These are phyloP conservation scores for Oryza australiensis DNA, from an alignment of 176 grass and related monocot genomes.

Conservation along the genomic window DNA sequence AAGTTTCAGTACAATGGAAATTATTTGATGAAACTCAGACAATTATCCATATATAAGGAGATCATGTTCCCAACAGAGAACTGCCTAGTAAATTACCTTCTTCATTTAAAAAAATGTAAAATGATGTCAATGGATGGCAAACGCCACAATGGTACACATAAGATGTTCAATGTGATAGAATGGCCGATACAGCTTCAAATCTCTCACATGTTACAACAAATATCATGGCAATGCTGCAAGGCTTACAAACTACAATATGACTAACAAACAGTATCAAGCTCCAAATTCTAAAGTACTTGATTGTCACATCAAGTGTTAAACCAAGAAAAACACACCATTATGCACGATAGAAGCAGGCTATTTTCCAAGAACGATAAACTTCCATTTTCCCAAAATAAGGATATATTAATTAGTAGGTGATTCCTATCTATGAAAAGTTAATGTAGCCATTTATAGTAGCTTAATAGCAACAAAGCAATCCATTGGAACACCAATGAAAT, in stretches of 20 bases:
- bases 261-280: not conserved
- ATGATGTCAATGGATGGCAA: not conserved
- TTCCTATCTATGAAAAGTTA: conserved; percentile 6
- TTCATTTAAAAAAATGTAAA: not conserved
- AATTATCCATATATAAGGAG: not conserved
- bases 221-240: conserved; percentile 1
- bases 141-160: not conserved
- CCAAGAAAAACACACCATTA: conserved; percentile 8
- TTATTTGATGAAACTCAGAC: not conserved
- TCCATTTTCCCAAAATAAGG: not conserved
- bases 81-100: not conserved
- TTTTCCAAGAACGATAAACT: not conserved
- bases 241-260: conserved; percentile 9
- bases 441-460: not conserved
- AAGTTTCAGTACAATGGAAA: not conserved
- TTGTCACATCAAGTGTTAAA: not conserved
- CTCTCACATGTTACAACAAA: not conserved
- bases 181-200: not conserved
- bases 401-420: not conserved
- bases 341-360: not conserved
- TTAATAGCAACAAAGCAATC: conserved; percentile 25
- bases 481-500: not conserved
- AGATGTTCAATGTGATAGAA: not conserved
- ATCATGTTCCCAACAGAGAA: not conserved
- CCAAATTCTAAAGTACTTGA: conserved; percentile 10